Percentiles rank a stretch among this genome's conserved stretches.
Evolutionary conservation across 73 alveolate species (phyloP).

Genomic region (Durusdinium trenchii): DNA sequence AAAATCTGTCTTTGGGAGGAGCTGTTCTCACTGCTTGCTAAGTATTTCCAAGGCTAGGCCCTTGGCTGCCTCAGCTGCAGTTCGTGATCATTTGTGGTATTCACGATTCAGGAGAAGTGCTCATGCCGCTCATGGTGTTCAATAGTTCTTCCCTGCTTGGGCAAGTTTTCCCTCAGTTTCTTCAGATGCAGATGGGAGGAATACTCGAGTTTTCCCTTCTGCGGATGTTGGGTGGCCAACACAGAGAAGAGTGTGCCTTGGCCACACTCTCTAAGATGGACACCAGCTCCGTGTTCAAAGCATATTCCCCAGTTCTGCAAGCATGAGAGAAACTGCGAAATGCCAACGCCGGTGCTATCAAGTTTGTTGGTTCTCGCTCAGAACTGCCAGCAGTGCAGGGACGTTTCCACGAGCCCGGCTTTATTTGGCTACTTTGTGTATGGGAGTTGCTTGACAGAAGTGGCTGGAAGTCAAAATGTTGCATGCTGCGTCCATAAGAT

Average conservation of each 20-base stretch:
- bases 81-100: constrained; percentile 88
- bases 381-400: neutral
- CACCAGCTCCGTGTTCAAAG: no score
- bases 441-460: constrained; percentile 21
- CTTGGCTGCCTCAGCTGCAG: constrained; percentile 91
- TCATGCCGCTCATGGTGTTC: neutral
- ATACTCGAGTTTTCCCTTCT: constrained; percentile 68
- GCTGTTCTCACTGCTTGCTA: no score
- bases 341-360: no score
- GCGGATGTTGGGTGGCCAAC: constrained; percentile 81
- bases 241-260: constrained; percentile 3
- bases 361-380: no score
- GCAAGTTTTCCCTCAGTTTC: no score
- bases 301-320: no score
- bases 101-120: constrained; percentile 49
- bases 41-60: constrained; percentile 64
- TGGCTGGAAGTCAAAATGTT: no score
- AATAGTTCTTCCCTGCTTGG: neutral
- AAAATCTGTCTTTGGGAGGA: no score
- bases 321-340: no score
- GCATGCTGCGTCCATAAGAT: no score
- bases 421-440: constrained; percentile 6
- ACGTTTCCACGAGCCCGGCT: constrained; percentile 24
- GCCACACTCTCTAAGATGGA: no score
- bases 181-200: constrained; percentile 13